Conservation (phyloP, 768 basidiomycete genomes). For the Porpolomopsis calyptriformis region DNA sequence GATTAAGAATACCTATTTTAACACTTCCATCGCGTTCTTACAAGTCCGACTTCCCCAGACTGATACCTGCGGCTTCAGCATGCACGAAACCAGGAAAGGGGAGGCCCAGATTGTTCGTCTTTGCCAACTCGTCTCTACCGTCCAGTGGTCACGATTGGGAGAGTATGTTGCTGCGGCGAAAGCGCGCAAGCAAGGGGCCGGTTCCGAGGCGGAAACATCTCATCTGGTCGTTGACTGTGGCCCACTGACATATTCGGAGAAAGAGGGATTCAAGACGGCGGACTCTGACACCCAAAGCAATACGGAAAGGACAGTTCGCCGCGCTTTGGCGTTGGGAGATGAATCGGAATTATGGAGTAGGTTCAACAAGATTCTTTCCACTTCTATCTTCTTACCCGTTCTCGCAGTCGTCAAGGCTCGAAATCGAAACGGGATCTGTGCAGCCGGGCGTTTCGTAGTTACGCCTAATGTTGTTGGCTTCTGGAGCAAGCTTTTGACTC, state of each 20-base stretch:
- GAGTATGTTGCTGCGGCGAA: constrained; percentile 21
- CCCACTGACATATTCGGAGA: constrained; percentile 26
- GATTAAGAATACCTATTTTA: constrained; percentile 15
- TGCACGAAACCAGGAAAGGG: constrained; percentile 13
- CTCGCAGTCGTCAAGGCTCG: constrained; percentile 27
- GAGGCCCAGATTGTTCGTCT: constrained; percentile 23
- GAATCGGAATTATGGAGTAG: constrained; percentile 29
- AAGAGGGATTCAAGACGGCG: constrained; percentile 4
- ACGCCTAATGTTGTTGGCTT: constrained; percentile 31
- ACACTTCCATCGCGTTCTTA: constrained; percentile 19
- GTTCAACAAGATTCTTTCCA: constrained; percentile 9
- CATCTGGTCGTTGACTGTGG: constrained; percentile 33
- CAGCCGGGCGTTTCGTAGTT: constrained; percentile 34
- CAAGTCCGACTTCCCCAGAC: constrained; percentile 14
- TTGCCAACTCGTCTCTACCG: constrained; percentile 17
- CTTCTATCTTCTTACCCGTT: neutral
- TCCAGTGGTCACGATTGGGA: constrained; percentile 20
- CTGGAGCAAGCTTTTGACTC: constrained; percentile 35
- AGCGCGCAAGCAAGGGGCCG: constrained; percentile 10
- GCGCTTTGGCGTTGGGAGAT: constrained; percentile 21
- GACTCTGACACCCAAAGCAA: constrained; percentile 10
- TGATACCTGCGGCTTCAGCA: constrained; percentile 9
- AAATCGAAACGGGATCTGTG: constrained; percentile 23
- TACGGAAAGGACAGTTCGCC: constrained; percentile 23
- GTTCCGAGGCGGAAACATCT: constrained; percentile 2